Evolutionary conservation across 345 rosid genomes (phyloP), one percentile per base, ranked within the genome.

Genomic region (Erucastrum elatum): DNA sequence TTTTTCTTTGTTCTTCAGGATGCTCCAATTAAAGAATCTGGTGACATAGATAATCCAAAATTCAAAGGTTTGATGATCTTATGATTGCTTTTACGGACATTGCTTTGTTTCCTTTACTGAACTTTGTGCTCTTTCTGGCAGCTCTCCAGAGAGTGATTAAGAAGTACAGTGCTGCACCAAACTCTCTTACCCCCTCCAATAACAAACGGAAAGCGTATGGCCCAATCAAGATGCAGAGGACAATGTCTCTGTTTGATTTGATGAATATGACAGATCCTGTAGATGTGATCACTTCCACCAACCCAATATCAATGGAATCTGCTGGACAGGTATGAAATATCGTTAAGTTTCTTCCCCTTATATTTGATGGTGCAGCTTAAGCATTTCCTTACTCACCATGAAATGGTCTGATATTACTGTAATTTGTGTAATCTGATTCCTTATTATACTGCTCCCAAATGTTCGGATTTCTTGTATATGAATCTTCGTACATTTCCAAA

Each of bases 1-100:
- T 31, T 21, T 26, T 65, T 71, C n/a, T 80, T 58, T 51, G 10
- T 16, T 27, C 64, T 37, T 74, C 87, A 94, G 98, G 97, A 94
- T 82, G 97, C 98, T 66, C 97, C 98, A 59, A 94, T 92, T 74
- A 87, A 75, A n/a, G 98, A 92, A 83, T 82, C 92, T 53, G 98
- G 98, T 81, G 94, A 94, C 81, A 88, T 88, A 53, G 87, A 87
- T 33, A 89, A 88, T 75, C 84, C 86, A 61, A 94, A 94, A 77
- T 94, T 88, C 83, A 80, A 76, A 76, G 97, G 98, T 94, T 80
- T 60, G 66, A 66, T 68, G 64, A 59, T 59, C 69, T 68, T 13
- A 72, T 46, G 16, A 68, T 70, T 72, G 27, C 46, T 69, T 74
- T 70, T 51, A 53, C 7, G 46, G 29, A 37, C 41, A n/a, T 13